Base-by-base conservation (phyloP, 2,329 filamentous ascomycete species). In the Fonsecaea erecta region DNA sequence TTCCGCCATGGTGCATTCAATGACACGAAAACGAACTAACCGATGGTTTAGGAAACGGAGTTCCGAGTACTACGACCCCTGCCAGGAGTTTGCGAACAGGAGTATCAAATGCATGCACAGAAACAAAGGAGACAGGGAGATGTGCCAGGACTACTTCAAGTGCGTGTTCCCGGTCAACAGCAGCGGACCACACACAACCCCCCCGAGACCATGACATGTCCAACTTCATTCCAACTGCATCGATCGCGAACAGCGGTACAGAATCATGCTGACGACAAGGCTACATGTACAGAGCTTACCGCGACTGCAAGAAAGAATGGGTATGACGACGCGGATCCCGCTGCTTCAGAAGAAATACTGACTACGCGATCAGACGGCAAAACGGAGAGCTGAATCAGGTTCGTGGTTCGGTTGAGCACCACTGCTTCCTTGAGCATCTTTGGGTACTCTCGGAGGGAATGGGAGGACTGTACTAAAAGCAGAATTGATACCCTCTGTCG, bases 141-240 rank as follows among this genome's bases (percentile, higher is more conserved):
- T 98, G 90, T 99, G 95, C 76, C 84, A 85, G 70, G 94, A 98
- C 77, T 98, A 96, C 76, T 98, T 99, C 75, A 92, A 97, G 93
- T 97, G 77, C 79, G 91, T 79, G 71, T 30, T 26, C 26, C 24
- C 26, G 3, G 28, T 32, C 26, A 24, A 24, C 11, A 51, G 46
- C 4, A 51, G 46, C 26, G 6, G 26, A 51, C 46, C 30, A 21
- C 60, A 28, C 11, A 30, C 52, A 35, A n/a, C n/a, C n/a, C n/a
- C n/a, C n/a, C n/a, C n/a, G n/a, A n/a, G n/a, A n/a, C n/a, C n/a
- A n/a, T n/a, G n/a, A n/a, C n/a, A n/a, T n/a, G n/a, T n/a, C n/a
- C n/a, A n/a, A n/a, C n/a, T n/a, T 30, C 28, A 8, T 30, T 8
- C 28, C 28, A 30, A 8, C n/a, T 40, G 37, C 37, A 4, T 48